phyloP scores from a whole-genome alignment of 495 filamentous ascomycete genomes.

The Tuber calosporum region DNA sequence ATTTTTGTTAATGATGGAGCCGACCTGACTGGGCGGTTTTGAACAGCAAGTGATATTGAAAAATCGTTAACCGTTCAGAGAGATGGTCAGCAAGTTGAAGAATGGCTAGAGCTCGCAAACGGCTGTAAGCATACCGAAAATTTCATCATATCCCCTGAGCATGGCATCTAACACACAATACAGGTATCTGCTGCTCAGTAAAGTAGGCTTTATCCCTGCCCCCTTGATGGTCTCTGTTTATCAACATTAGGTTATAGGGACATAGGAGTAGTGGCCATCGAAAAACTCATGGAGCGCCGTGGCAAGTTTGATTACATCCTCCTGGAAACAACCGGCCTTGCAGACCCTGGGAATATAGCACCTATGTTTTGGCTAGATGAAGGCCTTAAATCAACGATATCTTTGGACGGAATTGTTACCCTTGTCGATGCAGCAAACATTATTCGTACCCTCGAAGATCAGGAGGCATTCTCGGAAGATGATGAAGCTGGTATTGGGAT shows the following conservation, averaged over 20 bases:
- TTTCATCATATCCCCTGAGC: neutral
- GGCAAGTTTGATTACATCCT: slow-evolving; percentile 97
- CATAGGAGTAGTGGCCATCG: slow-evolving; percentile 83
- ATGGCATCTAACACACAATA: neutral
- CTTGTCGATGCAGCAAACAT: slow-evolving; percentile 94
- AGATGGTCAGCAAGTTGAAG: slow-evolving; percentile 75
- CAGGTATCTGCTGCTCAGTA: slow-evolving; percentile 83
- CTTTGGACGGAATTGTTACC: slow-evolving; percentile 93
- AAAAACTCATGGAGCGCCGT: slow-evolving; percentile 89
- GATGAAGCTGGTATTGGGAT: slow-evolving; percentile 56
- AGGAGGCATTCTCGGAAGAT: slow-evolving; percentile 53
- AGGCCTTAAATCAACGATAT: slow-evolving; percentile 85
- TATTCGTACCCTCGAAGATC: slow-evolving; percentile 67
- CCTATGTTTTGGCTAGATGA: slow-evolving; percentile 97
- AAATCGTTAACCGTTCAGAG: slow-evolving; percentile 84
- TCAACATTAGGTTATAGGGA: slow-evolving; percentile 52
- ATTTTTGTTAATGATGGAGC: slow-evolving; percentile 11
- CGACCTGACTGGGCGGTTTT: neutral
- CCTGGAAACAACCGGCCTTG: slow-evolving; percentile 90
- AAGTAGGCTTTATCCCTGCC: slow-evolving; percentile 53
- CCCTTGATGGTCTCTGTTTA: neutral
- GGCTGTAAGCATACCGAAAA: slow-evolving; percentile 53
- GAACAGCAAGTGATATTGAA: slow-evolving; percentile 78
- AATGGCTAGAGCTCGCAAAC: slow-evolving; percentile 93
- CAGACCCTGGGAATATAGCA: slow-evolving; percentile 91